phyloP scores from a whole-genome alignment of 306 rosid species.

The Aeschynomene evenia region DNA sequence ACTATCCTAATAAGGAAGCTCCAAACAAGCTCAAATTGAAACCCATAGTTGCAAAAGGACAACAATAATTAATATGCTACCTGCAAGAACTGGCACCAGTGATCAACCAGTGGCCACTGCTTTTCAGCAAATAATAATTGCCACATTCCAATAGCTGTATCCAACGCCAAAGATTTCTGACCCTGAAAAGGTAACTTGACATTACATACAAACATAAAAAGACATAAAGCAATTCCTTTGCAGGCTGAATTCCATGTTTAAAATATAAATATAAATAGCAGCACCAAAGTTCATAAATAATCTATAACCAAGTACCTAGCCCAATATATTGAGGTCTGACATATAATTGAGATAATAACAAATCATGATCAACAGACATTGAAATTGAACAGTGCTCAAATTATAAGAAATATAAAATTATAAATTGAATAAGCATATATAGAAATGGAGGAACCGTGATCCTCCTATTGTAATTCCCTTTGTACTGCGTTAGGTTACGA shows the following conservation, averaged over 20 bases:
- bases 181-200: slow-evolving; percentile 56
- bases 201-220: background rate
- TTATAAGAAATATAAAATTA: background rate
- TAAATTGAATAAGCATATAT: background rate
- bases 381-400: background rate
- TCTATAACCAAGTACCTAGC: background rate
- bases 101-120: slow-evolving; percentile 97
- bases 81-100: slow-evolving; percentile 98
- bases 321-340: background rate
- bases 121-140: slow-evolving; percentile 94
- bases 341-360: slow-evolving; percentile 17
- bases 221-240: background rate
- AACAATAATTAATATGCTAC: slow-evolving; percentile 36
- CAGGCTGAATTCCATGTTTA: background rate
- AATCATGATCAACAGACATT: background rate
- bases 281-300: background rate
- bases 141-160: slow-evolving; percentile 99
- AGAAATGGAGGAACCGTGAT: no score
- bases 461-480: no score
- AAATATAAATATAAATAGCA: background rate
- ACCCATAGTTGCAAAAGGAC: background rate
- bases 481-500: no score
- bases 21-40: slow-evolving; percentile 17
- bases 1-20: background rate
- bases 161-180: slow-evolving; percentile 97